Percentiles rank a stretch among this genome's conserved stretches.
Conservation (phyloP, 2,329 filamentous ascomycete species). For the Thermoascus crustaceus region DNA sequence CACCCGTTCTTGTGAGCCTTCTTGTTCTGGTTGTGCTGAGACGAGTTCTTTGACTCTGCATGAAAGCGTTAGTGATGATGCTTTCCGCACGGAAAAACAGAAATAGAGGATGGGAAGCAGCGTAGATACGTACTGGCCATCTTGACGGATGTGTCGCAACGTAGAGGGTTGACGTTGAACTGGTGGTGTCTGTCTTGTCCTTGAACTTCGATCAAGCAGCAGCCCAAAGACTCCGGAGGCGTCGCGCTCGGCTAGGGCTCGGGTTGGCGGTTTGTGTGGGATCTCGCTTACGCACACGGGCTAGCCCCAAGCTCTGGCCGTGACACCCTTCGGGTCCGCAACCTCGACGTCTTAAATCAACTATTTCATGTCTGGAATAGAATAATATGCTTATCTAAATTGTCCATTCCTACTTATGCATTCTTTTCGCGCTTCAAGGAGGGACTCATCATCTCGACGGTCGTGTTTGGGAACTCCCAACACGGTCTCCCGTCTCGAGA, state of each 20-base stretch:
- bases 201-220: constrained; percentile 25
- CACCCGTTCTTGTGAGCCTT: constrained; percentile 99
- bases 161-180: constrained; percentile 29
- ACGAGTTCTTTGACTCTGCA: constrained; percentile 99
- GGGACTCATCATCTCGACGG: too few species aligned
- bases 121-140: constrained; percentile 36
- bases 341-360: constrained; percentile 15
- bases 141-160: constrained; percentile 37
- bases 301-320: too few species aligned
- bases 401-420: too few species aligned
- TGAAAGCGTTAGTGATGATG: constrained; percentile 6
- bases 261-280: constrained; percentile 27
- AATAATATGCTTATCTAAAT: too few species aligned
- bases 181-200: constrained; percentile 24
- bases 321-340: too few species aligned
- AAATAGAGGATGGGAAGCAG: neutral
- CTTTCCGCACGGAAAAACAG: too few species aligned
- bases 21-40: constrained; percentile 95
- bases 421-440: too few species aligned
- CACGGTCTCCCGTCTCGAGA: too few species aligned
- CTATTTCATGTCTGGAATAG: too few species aligned
- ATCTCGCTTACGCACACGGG: constrained; percentile 28
- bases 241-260: constrained; percentile 31
- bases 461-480: too few species aligned
- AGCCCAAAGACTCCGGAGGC: constrained; percentile 16